Percentiles rank a stretch among this genome's conserved stretches.
Conservation (phyloP, 176 grass and related monocot species). For the Triticum turgidum region DNA sequence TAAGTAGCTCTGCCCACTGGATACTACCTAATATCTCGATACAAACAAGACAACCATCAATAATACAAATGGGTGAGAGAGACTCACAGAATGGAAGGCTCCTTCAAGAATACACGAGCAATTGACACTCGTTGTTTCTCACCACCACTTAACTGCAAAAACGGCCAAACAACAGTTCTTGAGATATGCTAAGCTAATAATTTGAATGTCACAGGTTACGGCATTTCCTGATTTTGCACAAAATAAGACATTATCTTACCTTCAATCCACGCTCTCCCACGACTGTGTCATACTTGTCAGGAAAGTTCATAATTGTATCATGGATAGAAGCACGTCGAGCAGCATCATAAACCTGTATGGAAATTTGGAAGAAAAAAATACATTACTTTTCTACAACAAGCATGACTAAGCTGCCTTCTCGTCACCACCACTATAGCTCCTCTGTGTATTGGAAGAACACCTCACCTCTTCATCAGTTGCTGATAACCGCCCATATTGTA, state of each 20-base stretch:
- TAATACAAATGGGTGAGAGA: conserved; percentile 32
- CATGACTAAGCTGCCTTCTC: neutral
- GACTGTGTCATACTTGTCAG: conserved; percentile 82
- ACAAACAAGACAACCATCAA: neutral
- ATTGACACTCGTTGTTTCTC: conserved; percentile 98
- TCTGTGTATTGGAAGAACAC: conserved; percentile 39
- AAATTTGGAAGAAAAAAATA: conserved; percentile 24
- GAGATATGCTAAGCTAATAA: conserved; percentile 22
- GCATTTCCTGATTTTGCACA: conserved; percentile 20
- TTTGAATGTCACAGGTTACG: neutral
- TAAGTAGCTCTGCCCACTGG: neutral
- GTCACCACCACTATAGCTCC: conserved; percentile 3
- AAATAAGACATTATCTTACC: conserved; percentile 48
- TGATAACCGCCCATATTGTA: conserved; percentile 90
- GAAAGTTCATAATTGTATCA: conserved; percentile 93
- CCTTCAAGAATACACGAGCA: conserved; percentile 98
- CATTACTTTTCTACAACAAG: conserved; percentile 27
- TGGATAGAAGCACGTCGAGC: conserved; percentile 82
- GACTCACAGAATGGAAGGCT: conserved; percentile 92
- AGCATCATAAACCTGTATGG: conserved; percentile 74
- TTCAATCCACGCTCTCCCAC: conserved; percentile 98
- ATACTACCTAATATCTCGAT: conserved; percentile 1
- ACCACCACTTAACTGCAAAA: conserved; percentile 88
- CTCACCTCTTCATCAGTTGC: conserved; percentile 93
- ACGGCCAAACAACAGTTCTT: conserved; percentile 27